phyloP scores from a whole-genome alignment of 2,329 filamentous ascomycete species.

The Lasiodiplodia citricola region DNA sequence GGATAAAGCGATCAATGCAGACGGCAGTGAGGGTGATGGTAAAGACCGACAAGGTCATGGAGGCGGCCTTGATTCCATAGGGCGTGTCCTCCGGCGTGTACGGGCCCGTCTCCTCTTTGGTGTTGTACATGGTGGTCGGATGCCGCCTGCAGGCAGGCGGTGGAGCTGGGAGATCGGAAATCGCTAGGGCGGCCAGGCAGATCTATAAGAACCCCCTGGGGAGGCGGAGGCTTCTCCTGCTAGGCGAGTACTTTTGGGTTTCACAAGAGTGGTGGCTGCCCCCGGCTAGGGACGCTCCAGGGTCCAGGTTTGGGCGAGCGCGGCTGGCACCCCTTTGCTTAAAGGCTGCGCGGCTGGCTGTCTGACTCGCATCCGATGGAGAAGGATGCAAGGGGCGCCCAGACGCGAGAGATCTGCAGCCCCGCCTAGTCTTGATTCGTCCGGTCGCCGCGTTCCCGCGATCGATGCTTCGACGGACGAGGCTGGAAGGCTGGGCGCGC shows the following conservation, averaged over 20 bases:
- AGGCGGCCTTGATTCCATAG: constrained; percentile 12
- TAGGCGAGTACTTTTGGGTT: constrained; percentile 2
- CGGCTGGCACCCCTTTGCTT: constrained; percentile 4
- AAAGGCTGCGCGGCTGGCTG: neutral
- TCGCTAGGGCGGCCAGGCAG: neutral
- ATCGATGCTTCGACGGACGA: neutral
- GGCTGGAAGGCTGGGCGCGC: neutral
- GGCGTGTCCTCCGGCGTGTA: neutral
- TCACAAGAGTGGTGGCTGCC: neutral
- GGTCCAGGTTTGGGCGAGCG: neutral
- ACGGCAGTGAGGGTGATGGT: constrained; percentile 10
- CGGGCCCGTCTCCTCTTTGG: neutral
- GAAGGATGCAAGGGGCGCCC: constrained; percentile 1
- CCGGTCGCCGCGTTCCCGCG: neutral
- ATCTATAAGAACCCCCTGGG: constrained; percentile 13
- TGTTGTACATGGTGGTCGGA: neutral
- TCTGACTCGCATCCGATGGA: constrained; percentile 5
- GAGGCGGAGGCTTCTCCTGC: constrained; percentile 11
- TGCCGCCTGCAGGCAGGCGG: constrained; percentile 7
- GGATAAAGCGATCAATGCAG: constrained; percentile 14
- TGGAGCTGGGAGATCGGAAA: constrained; percentile 1
- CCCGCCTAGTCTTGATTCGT: neutral
- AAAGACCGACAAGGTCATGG: constrained; percentile 15
- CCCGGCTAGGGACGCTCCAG: neutral
- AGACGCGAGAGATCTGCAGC: constrained; percentile 4